phyloP scores from a whole-genome alignment of 2,329 filamentous ascomycete genomes.

The Neurospora sp. region DNA sequence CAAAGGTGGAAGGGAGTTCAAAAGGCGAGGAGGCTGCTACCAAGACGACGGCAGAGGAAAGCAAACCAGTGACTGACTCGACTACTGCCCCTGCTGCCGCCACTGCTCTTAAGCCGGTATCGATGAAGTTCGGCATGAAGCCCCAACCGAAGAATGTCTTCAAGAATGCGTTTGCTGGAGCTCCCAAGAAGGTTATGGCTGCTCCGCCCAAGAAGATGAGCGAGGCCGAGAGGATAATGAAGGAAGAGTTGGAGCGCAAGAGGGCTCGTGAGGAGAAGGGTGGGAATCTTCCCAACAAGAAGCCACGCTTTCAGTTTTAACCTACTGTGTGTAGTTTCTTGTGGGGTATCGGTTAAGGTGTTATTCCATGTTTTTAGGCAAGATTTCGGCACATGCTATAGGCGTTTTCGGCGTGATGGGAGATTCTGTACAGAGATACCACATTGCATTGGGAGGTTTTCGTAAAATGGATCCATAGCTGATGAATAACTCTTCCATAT shows the following conservation, averaged over 20 bases:
- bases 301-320: conserved; percentile 31
- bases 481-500: neutral
- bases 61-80: conserved; percentile 5
- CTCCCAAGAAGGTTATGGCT: conserved; percentile 52
- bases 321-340: neutral
- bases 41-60: conserved; percentile 8
- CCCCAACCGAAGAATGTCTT: conserved; percentile 69
- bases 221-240: conserved; percentile 83
- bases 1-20: neutral
- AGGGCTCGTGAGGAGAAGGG: conserved; percentile 40
- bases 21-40: conserved; percentile 9
- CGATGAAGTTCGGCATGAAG: conserved; percentile 56
- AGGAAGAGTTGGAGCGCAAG: conserved; percentile 67
- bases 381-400: conserved; percentile 2
- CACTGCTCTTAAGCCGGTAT: conserved; percentile 33
- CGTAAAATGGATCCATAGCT: neutral
- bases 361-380: neutral
- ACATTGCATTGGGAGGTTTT: neutral
- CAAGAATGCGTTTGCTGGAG: conserved; percentile 57
- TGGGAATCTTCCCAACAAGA: conserved; percentile 36
- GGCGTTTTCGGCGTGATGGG: neutral
- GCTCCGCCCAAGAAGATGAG: conserved; percentile 74
- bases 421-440: neutral
- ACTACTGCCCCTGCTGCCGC: conserved; percentile 10
- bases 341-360: neutral